phyloP scores from a whole-genome alignment of 257 asterid species.

The Solanum megistacrolobum region DNA sequence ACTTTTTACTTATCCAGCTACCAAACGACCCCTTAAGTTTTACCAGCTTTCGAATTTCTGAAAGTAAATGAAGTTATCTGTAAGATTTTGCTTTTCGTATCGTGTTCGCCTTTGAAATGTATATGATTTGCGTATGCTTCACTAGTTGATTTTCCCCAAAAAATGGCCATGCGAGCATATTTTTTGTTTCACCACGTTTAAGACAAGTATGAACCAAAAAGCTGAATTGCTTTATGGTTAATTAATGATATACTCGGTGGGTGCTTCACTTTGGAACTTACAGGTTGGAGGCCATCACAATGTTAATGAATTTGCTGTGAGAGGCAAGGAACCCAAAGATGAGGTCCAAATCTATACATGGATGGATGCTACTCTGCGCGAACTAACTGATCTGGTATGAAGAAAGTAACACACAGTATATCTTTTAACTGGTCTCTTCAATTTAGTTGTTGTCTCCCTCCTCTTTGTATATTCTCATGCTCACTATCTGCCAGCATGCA shows the following conservation, averaged over 20 bases:
- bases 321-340: constrained; percentile 98
- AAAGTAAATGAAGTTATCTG: background rate
- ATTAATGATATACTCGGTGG: background rate
- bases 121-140: background rate
- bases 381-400: constrained; percentile 92
- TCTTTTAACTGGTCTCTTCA: background rate
- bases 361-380: constrained; percentile 99
- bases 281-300: constrained; percentile 90
- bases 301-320: constrained; percentile 75
- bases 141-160: background rate
- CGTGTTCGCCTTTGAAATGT: background rate
- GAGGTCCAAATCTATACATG: constrained; percentile 98
- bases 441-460: background rate
- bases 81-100: background rate
- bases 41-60: background rate
- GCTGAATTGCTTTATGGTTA: background rate
- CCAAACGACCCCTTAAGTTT: background rate
- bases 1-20: too few relatives aligned
- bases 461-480: background rate
- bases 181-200: background rate
- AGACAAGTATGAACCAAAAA: background rate
- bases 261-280: background rate
- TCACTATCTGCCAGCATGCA: background rate
- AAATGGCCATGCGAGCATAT: background rate
- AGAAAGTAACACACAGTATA: background rate